Evolutionary conservation across 2,329 filamentous ascomycete species (phyloP), one percentile per base, ranked within the genome.

Genomic region (Cladosporium sp.): DNA sequence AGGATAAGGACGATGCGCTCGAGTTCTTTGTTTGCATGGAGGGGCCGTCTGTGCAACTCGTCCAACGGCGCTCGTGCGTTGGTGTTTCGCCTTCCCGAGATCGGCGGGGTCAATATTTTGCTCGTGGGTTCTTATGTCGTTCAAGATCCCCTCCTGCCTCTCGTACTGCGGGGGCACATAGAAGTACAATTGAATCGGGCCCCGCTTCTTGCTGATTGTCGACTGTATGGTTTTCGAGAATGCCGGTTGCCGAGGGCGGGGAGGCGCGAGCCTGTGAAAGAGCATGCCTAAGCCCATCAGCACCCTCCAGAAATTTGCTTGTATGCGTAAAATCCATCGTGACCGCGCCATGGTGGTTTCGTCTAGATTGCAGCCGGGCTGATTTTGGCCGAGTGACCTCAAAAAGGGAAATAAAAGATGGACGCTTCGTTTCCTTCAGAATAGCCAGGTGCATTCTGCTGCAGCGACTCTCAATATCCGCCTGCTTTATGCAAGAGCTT

Each of bases 201-300:
- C 75, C 48, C 69, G 67, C 40, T 67, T 65, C 3, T 68, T 73
- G 37, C 70, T 75, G 46, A 74, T 68, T 55, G 72, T 77, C 53
- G 76, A 76, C 22, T 74, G 67, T 31, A 87, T 76, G 14, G 73
- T 73, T 41, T 75, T 77, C 43, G 74, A 74, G 69, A 88, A 88
- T 28, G 75, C 69, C 2, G 83, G 83, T 32, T 70, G 72, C 1
- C 82, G 81, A 4, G 84, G 82, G 45, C 77, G 74, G 5, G 84
- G 83, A 40, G 76, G 70, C 1, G 83, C 79, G 54, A 84, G 70
- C 51, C 77, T 78, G 65, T 89, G 85, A 35, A 88, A 71, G 55
- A 78, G 73, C 83, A 87, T 87, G 63, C 84, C 85, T 52, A 87
- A 77, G 53, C 75, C 75, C 79, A 87, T 86, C 40, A 87, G 73